Base-by-base conservation (phyloP, 2,329 filamentous ascomycete genomes). In the Exophiala calicioides region DNA sequence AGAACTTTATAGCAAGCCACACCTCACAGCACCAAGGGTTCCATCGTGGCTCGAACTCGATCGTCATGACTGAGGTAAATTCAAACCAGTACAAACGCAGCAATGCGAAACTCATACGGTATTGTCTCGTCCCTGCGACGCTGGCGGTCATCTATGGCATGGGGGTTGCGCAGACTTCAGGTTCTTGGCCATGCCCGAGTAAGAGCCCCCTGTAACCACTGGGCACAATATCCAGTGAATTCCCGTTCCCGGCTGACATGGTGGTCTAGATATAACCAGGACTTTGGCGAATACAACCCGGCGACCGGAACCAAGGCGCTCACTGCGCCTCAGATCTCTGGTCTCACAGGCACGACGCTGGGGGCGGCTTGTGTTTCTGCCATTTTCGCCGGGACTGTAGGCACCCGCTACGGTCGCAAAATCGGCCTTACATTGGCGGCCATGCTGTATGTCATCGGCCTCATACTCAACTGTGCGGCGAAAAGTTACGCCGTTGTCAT, bases 241-340 rank as follows among this genome's bases (percentile, higher is more conserved):
- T 37, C 9, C 13, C 34, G 34, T 18, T 21, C 15, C 21, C 34
- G 9, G 19, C 34, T 19, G n/a, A 27, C n/a, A 7, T 27, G 24
- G n/a, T 27, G 24, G 24, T 27, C 24, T 7, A 37, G 34, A 37
- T 37, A 37, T 23, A 18, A 37, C 34, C 19, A 19, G 5, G 34
- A 37, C 34, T 37, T 37, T 37, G 34, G 34, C 15, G 34, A 19
- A 18, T 37, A 44, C 30, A 44, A 44, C 40, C 18, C 27, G 19
- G 29, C 30, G 20, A 35, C 30, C 20, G 40, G 40, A 35, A 35
- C 19, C 29, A 44, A 27, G 9, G 30, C 21, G 29, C 40, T 44
- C 29, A 44, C 29, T 10, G 30, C 40, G 40, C 40, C 40, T 24
- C 40, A 44, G 21, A 44, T 44, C 29, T 44, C 40, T 33, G 40